Conservation (phyloP, 2,329 filamentous ascomycete species). For the Curvularia spicifera region DNA sequence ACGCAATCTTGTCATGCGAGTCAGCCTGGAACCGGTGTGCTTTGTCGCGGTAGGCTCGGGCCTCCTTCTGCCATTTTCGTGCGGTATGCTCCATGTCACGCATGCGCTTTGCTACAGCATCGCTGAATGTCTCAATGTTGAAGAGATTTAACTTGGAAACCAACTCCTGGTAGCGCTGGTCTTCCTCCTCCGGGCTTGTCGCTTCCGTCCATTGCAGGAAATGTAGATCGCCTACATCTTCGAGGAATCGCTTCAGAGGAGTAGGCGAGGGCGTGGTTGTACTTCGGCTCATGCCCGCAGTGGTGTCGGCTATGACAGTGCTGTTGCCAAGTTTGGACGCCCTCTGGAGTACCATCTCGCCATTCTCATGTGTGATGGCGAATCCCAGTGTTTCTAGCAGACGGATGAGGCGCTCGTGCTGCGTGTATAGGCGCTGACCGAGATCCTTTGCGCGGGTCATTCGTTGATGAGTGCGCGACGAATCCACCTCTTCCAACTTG, state of each 20-base stretch:
- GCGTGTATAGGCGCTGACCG: slow-evolving; percentile 79
- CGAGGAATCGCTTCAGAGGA: slow-evolving; percentile 61
- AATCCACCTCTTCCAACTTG: slow-evolving; percentile 54
- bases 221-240: slow-evolving; percentile 71
- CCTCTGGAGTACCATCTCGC: slow-evolving; percentile 76
- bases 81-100: slow-evolving; percentile 94
- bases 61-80: slow-evolving; percentile 91
- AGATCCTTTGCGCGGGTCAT: slow-evolving; percentile 79
- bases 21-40: slow-evolving; percentile 81
- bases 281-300: slow-evolving; percentile 56
- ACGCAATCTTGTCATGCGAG: slow-evolving; percentile 94
- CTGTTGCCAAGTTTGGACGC: slow-evolving; percentile 63
- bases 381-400: slow-evolving; percentile 89
- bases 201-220: slow-evolving; percentile 84
- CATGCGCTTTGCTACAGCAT: slow-evolving; percentile 84
- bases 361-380: slow-evolving; percentile 75
- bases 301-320: slow-evolving; percentile 52
- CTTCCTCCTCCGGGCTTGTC: slow-evolving; percentile 69
- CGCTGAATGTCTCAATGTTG: slow-evolving; percentile 81
- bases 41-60: slow-evolving; percentile 84
- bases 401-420: slow-evolving; percentile 82
- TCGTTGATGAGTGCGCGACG: slow-evolving; percentile 69
- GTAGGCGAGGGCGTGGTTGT: slow-evolving; percentile 61
- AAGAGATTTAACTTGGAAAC: slow-evolving; percentile 76
- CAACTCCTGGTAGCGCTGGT: slow-evolving; percentile 75